Percentiles rank a stretch among this genome's conserved stretches.
Conservation (phyloP, 2,329 filamentous ascomycete species). For the Periconia macrospinosa region DNA sequence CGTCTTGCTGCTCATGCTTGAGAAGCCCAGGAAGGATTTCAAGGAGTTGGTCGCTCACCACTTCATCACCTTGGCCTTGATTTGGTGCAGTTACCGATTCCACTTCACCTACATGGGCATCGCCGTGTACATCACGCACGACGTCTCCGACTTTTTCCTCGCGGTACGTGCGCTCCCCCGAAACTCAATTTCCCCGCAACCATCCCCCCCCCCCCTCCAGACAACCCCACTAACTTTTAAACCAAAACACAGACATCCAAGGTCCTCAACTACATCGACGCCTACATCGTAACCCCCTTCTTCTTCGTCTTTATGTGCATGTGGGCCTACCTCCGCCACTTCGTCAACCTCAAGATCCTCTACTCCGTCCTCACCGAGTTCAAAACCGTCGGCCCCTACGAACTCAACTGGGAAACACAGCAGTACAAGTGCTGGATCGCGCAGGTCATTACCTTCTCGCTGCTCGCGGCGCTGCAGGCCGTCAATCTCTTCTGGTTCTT, state of each 20-base stretch:
- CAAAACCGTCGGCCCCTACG: conserved; percentile 72
- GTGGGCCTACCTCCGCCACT: conserved; percentile 91
- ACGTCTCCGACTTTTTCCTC: conserved; percentile 94
- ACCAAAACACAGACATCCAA: conserved; percentile 72
- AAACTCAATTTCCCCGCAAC: no score
- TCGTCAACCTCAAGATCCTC: conserved; percentile 76
- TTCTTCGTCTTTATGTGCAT: conserved; percentile 78
- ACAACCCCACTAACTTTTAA: neutral
- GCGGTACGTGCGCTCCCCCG: conserved; percentile 62
- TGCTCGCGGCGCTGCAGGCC: conserved; percentile 70
- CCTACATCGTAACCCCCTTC: conserved; percentile 76
- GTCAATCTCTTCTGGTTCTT: conserved; percentile 83
- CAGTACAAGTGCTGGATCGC: conserved; percentile 77
- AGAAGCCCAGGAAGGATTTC: conserved; percentile 94
- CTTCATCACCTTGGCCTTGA: conserved; percentile 82
- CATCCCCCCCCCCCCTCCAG: neutral
- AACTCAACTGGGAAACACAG: conserved; percentile 73
- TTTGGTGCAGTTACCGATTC: conserved; percentile 87
- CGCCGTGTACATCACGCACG: conserved; percentile 91
- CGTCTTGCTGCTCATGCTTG: conserved; percentile 80
- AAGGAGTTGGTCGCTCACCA: conserved; percentile 91
- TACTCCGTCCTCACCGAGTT: conserved; percentile 76
- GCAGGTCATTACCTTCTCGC: conserved; percentile 66
- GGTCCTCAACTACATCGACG: conserved; percentile 86
- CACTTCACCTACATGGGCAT: conserved; percentile 96